Base-by-base conservation (phyloP, 306 rosid species). In the Lablab purpureus region DNA sequence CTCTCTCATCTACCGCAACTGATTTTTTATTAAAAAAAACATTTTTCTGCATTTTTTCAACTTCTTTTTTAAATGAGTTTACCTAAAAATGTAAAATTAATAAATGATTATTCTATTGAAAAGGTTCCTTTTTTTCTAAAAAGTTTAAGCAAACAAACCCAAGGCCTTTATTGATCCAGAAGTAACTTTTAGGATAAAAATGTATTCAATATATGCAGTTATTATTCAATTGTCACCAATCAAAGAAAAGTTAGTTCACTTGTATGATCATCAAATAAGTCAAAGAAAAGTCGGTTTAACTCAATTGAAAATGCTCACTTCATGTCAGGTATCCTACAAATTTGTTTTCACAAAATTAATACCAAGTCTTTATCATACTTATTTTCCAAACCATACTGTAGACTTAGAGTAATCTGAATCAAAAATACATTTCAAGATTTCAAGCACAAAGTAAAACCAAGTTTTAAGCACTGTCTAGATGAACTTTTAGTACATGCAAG, bases 291-390 rank as follows among this genome's bases (percentile, higher is more conserved):
- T 12, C 17, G 18, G 68, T 32, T 63, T 7, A 62, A 30, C 68
- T 63, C 23, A 32, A 30, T n/a, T 63, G 27, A 18, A 66, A 66
- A 41, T 15, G 11, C 2, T 40, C 30, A 15, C 45, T 3, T 52
- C 15, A 43, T 27, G 45, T 74, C 50, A 1, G 15, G 22, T 52
- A 50, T 37, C 43, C 11, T 1, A 36, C 14, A n/a, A 34, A 70
- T 59, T 68, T 41, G 69, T 41, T 62, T 64, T 77, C 56, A 52
- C 19, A 36, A 51, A 77, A 36, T 67, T 60, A 32, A 46, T 2
- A 19, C 5, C 8, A 77, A 30, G 50, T 52, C 19, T 28, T 67
- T 54, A 67, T 17, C 68, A 67, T n/a, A 41, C 56, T 63, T 46
- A 54, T 62, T 62, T 27, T 28, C 43, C 43, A 15, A 28, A 62